Percentiles rank a stretch among this genome's conserved stretches.
Conservation (phyloP, 2,329 filamentous ascomycete genomes). For the Cladobotryum protrusum region DNA sequence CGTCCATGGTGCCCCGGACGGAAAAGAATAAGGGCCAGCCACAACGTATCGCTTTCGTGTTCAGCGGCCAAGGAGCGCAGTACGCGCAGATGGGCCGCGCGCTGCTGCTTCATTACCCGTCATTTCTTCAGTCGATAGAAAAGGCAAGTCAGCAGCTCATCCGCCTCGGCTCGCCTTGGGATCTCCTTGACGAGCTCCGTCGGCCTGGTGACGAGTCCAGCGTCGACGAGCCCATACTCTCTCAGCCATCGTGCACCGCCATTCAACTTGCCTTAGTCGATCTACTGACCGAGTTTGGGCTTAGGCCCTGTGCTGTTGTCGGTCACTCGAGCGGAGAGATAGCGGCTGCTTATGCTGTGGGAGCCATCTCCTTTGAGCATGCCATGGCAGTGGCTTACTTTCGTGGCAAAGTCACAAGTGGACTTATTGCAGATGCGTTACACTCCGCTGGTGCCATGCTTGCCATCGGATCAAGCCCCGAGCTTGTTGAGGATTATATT, state of each 20-base stretch:
- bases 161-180: no score
- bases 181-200: constrained; percentile 11
- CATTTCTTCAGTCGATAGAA: not conserved
- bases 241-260: constrained; percentile 35
- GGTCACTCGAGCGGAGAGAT: no score
- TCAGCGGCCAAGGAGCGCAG: constrained; percentile 21
- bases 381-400: no score
- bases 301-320: constrained; percentile 15
- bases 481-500: not conserved
- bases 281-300: constrained; percentile 21
- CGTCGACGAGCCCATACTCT: constrained; percentile 18
- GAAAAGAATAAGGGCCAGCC: no score
- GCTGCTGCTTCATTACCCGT: constrained; percentile 4
- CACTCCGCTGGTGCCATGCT: not conserved
- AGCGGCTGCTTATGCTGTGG: no score
- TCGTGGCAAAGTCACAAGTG: constrained; percentile 13
- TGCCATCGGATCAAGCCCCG: not conserved
- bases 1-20: no score
- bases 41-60: constrained; percentile 11
- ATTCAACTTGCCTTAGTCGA: constrained; percentile 36
- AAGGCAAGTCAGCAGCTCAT: no score
- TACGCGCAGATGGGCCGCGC: constrained; percentile 14
- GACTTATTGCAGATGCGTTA: constrained; percentile 5
- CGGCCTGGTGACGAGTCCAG: constrained; percentile 10
- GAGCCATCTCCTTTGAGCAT: no score